Evolutionary conservation across 2,329 filamentous ascomycete genomes (phyloP).

Genomic region (Xylariaceae sp.): DNA sequence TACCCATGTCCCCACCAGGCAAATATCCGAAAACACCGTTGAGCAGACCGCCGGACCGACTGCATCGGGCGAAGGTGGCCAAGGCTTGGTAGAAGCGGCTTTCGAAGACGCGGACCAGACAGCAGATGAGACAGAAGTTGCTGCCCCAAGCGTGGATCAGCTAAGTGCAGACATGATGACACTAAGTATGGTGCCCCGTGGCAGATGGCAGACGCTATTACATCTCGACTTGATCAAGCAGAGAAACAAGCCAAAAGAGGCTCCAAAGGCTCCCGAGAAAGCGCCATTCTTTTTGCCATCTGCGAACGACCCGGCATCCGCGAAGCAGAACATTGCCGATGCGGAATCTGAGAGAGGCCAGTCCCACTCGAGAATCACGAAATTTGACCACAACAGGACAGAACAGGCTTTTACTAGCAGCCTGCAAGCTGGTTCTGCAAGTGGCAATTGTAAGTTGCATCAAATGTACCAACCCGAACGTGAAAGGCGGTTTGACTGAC

Average conservation of each 20-base stretch:
- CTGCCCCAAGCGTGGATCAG: conserved; percentile 60
- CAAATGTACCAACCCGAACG: too few relatives aligned
- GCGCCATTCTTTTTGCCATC: conserved; percentile 92
- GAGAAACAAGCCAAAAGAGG: conserved; percentile 88
- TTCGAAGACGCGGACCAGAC: conserved; percentile 49
- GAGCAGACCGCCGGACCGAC: conserved; percentile 60
- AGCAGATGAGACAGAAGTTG: conserved; percentile 45
- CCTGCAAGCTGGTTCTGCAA: conserved; percentile 44
- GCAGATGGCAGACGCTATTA: conserved; percentile 87
- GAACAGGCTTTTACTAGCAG: conserved; percentile 53
- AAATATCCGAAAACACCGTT: conserved; percentile 73
- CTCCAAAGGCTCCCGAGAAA: conserved; percentile 86
- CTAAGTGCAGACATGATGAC: conserved; percentile 78
- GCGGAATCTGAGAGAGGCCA: conserved; percentile 20
- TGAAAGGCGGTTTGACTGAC: too few relatives aligned
- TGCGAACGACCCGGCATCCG: conserved; percentile 31
- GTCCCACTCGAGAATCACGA: conserved; percentile 57
- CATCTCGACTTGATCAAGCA: conserved; percentile 88
- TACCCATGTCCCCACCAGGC: conserved; percentile 76
- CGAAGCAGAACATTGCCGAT: conserved; percentile 18
- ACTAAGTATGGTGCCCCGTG: conserved; percentile 80
- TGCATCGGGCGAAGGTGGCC: conserved; percentile 73
- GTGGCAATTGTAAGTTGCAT: conserved; percentile 58
- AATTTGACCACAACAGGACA: conserved; percentile 50
- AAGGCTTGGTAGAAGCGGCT: conserved; percentile 67